These are phyloP conservation scores for Chrysanthemum makinoi DNA, from an alignment of 129 eudicot genomes.

Conservation along the genomic window DNA sequence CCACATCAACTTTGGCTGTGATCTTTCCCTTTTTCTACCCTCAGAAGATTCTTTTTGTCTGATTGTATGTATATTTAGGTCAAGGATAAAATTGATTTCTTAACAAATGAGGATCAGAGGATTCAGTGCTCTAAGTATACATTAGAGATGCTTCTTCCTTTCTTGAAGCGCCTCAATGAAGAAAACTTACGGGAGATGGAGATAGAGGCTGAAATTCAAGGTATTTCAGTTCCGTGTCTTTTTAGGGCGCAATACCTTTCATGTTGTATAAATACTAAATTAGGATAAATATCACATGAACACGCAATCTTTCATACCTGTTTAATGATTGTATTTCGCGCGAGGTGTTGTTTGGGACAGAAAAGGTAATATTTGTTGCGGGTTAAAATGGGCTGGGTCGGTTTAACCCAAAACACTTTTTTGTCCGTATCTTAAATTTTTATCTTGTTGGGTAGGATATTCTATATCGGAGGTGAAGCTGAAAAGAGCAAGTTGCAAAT, in stretches of 20 bases:
- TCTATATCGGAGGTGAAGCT: slow-evolving; percentile 42
- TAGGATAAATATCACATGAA: no score
- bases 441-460: slow-evolving; percentile 31
- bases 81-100: slow-evolving; percentile 14
- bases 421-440: neutral
- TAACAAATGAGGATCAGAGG: slow-evolving; percentile 28
- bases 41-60: neutral
- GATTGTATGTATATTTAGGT: slow-evolving; percentile 12
- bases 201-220: slow-evolving; percentile 58
- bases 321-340: no score
- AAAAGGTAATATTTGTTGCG: no score
- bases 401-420: no score
- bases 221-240: slow-evolving; percentile 25
- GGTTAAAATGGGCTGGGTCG: no score
- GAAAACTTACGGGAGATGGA: slow-evolving; percentile 54
- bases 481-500: slow-evolving; percentile 17
- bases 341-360: no score
- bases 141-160: slow-evolving; percentile 50
- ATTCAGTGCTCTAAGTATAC: slow-evolving; percentile 38
- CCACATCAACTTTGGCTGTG: neutral
- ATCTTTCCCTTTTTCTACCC: neutral
- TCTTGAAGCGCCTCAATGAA: slow-evolving; percentile 40
- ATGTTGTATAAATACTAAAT: neutral
- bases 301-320: no score
- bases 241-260: neutral